These are phyloP conservation scores for Pseudogymnoascus verrucosus DNA, from an alignment of 2,329 filamentous ascomycete genomes.

Conservation along the genomic window DNA sequence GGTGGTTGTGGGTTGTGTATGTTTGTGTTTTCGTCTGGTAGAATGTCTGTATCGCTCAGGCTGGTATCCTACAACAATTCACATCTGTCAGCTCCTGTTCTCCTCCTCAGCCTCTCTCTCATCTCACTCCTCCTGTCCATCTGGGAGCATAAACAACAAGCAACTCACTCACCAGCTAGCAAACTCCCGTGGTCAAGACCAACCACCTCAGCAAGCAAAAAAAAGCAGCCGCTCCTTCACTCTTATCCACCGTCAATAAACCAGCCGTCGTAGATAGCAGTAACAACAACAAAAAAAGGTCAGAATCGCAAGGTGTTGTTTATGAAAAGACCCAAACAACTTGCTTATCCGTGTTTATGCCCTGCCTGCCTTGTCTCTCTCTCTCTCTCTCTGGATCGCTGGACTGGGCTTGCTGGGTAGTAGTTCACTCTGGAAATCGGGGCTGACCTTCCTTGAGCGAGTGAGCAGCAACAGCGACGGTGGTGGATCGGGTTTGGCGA, in stretches of 20 bases:
- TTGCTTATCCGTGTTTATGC: neutral
- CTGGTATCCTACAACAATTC: neutral
- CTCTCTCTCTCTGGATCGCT: neutral
- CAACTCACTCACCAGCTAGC: neutral
- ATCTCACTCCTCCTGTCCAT: neutral
- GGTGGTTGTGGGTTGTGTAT: neutral
- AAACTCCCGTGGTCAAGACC: too few species aligned
- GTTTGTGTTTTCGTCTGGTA: neutral
- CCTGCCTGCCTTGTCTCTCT: neutral
- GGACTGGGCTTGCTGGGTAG: neutral
- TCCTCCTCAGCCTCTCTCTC: neutral
- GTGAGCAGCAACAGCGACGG: neutral
- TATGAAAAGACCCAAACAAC: neutral
- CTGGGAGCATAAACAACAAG: neutral
- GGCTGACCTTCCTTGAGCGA: neutral
- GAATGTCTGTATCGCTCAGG: neutral
- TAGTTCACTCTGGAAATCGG: neutral
- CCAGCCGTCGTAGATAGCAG: neutral
- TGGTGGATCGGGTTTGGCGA: neutral
- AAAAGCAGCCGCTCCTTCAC: neutral
- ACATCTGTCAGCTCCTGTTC: neutral
- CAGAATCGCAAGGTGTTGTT: neutral
- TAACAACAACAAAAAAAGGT: neutral
- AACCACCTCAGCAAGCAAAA: neutral
- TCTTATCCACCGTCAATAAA: neutral